Percentiles rank a stretch among this genome's conserved stretches.
Conservation (phyloP, 495 filamentous ascomycete species). For the Monascus purpureus region DNA sequence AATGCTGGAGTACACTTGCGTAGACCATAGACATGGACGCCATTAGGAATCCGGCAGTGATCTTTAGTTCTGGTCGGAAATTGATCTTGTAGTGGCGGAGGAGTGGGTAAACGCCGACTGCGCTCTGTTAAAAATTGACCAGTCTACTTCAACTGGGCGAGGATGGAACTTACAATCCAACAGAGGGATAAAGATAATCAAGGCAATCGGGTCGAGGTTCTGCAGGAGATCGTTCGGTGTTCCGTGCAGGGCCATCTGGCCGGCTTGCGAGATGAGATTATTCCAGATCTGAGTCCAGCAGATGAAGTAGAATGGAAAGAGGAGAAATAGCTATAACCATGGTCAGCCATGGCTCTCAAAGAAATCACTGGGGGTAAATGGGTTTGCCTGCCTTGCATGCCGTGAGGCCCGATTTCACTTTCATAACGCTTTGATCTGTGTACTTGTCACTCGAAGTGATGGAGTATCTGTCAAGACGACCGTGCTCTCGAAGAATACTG, state of each 20-base stretch:
- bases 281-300: conserved; percentile 45
- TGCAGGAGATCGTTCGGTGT: conserved; percentile 68
- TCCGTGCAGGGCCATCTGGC: conserved; percentile 52
- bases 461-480: too few relatives aligned
- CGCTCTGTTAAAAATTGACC: too few relatives aligned
- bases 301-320: conserved; percentile 62
- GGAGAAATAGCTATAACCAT: conserved; percentile 52
- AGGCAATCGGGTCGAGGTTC: conserved; percentile 63
- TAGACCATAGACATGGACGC: conserved; percentile 48
- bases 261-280: conserved; percentile 66
- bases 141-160: too few relatives aligned
- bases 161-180: conserved; percentile 49
- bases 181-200: conserved; percentile 71
- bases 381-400: too few relatives aligned
- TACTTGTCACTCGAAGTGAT: too few relatives aligned
- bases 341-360: too few relatives aligned
- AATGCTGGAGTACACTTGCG: conserved; percentile 51
- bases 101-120: too few relatives aligned
- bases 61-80: conserved; percentile 58
- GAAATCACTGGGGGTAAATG: too few relatives aligned
- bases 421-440: too few relatives aligned
- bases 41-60: conserved; percentile 51
- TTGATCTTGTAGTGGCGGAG: conserved; percentile 47
- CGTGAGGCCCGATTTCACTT: too few relatives aligned
- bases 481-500: too few relatives aligned